Evolutionary conservation across 2,329 filamentous ascomycete genomes (phyloP).

Genomic region (Aspergillus clavatus): DNA sequence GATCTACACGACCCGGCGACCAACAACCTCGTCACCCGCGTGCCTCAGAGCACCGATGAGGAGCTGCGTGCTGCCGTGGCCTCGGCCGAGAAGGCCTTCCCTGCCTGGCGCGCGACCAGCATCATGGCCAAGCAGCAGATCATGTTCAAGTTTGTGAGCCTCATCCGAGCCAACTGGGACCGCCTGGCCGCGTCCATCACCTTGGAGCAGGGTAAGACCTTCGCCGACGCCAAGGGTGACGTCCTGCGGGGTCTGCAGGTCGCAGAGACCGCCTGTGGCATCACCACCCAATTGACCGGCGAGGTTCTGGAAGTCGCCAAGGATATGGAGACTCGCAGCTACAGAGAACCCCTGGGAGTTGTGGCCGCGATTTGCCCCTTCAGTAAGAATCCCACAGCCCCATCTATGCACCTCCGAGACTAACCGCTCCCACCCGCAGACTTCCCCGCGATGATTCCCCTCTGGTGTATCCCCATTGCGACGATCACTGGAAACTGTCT

Average conservation of each 20-base stretch:
- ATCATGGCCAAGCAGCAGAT: slow-evolving; percentile 59
- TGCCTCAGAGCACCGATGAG: slow-evolving; percentile 61
- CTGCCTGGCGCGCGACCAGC: slow-evolving; percentile 56
- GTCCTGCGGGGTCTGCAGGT: slow-evolving; percentile 63
- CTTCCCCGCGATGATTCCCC: slow-evolving; percentile 67
- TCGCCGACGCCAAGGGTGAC: slow-evolving; percentile 63
- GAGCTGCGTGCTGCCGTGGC: slow-evolving; percentile 59
- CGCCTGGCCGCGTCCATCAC: slow-evolving; percentile 61
- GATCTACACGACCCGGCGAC: slow-evolving; percentile 61
- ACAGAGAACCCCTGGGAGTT: slow-evolving; percentile 61
- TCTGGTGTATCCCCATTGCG: slow-evolving; percentile 63
- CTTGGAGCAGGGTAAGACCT: slow-evolving; percentile 64
- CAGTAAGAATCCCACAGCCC: slow-evolving; percentile 42
- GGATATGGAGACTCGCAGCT: slow-evolving; percentile 65
- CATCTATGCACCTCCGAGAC: slow-evolving; percentile 5
- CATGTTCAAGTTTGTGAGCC: slow-evolving; percentile 60
- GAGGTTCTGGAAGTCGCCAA: slow-evolving; percentile 65
- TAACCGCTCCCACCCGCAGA: slow-evolving; percentile 39
- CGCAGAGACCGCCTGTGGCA: slow-evolving; percentile 62
- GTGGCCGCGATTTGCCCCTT: slow-evolving; percentile 64
- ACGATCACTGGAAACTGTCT: slow-evolving; percentile 62
- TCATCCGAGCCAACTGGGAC: slow-evolving; percentile 63
- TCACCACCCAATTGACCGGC: slow-evolving; percentile 61
- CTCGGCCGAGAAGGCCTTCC: slow-evolving; percentile 60
- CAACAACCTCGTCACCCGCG: slow-evolving; percentile 62